Evolutionary conservation across 2,329 filamentous ascomycete genomes (phyloP).

Genomic region (Pseudogymnoascus verrucosus): DNA sequence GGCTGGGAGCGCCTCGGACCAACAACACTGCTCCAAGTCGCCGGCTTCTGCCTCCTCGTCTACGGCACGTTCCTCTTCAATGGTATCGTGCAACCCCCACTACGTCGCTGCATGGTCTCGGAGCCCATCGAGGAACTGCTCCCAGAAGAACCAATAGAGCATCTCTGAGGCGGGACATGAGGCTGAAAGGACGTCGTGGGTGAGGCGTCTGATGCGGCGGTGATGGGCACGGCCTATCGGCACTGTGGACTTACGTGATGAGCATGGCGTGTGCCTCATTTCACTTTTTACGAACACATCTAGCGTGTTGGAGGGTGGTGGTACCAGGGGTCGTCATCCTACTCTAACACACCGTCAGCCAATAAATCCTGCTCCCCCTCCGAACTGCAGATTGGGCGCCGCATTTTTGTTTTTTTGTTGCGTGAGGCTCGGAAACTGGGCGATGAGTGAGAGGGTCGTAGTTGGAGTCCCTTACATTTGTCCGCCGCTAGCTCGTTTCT

Average conservation of each 20-base stretch:
- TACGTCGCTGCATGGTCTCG: constrained; percentile 55
- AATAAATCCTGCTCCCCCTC: not conserved
- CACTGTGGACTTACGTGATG: not conserved
- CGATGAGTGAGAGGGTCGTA: not conserved
- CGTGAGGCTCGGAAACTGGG: not conserved
- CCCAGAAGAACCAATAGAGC: constrained; percentile 78
- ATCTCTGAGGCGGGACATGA: constrained; percentile 29
- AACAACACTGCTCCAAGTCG: constrained; percentile 81
- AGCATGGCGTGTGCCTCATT: not conserved
- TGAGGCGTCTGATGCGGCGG: not conserved
- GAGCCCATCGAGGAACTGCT: constrained; percentile 56
- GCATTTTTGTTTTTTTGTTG: not conserved
- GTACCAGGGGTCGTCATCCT: not conserved
- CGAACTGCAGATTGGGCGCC: not conserved
- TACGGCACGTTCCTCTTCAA: constrained; percentile 98
- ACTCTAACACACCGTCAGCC: not conserved
- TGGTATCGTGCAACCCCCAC: constrained; percentile 77
- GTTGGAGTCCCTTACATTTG: not conserved
- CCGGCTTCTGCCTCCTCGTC: constrained; percentile 80
- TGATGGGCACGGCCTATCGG: not conserved
- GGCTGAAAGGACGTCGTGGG: not conserved
- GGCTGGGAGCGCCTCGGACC: constrained; percentile 81
- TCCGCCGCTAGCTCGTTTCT: not conserved
- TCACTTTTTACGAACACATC: not conserved
- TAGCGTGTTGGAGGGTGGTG: not conserved